A percentile compares a stretch with the other conserved stretches of the same genome.
Evolutionary conservation across 352 stramenopile species (phyloP).

Genomic region (Pilasporangium apinafurcum): DNA sequence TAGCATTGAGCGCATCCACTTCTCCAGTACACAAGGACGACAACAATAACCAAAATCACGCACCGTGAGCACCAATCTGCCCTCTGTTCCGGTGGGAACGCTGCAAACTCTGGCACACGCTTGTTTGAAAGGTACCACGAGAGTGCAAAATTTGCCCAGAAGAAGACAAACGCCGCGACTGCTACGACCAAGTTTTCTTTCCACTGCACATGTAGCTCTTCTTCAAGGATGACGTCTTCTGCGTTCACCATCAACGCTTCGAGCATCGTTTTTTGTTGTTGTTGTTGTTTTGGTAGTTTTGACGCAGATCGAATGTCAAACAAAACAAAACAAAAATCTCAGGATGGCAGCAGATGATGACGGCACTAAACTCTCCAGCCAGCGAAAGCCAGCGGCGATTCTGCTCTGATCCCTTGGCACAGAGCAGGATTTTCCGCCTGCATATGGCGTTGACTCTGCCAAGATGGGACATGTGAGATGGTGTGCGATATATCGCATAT

Average conservation of each 20-base stretch:
- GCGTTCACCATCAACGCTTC: background rate
- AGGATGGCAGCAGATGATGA: no score
- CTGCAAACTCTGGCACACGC: constrained; percentile 49
- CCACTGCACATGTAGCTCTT: constrained; percentile 50
- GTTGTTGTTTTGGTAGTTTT: no score
- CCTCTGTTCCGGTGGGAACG: constrained; percentile 60
- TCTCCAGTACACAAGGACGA: background rate
- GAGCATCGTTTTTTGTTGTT: background rate
- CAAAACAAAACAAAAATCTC: no score
- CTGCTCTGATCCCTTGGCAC: no score
- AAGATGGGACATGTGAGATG: no score
- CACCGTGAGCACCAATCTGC: constrained; percentile 80
- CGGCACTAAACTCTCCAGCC: no score
- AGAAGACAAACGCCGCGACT: constrained; percentile 49
- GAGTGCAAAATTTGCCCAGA: constrained; percentile 58
- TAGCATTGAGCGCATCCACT: background rate
- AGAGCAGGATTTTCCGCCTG: no score
- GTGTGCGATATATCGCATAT: no score
- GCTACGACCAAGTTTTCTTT: constrained; percentile 63
- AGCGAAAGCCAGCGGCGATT: no score
- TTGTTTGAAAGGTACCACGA: constrained; percentile 55
- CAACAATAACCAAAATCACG: no score
- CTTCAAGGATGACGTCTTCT: constrained; percentile 34
- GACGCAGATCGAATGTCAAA: no score
- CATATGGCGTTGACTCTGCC: no score